Conservation (phyloP, 2,329 filamentous ascomycete genomes). For the Talaromyces islandicus region DNA sequence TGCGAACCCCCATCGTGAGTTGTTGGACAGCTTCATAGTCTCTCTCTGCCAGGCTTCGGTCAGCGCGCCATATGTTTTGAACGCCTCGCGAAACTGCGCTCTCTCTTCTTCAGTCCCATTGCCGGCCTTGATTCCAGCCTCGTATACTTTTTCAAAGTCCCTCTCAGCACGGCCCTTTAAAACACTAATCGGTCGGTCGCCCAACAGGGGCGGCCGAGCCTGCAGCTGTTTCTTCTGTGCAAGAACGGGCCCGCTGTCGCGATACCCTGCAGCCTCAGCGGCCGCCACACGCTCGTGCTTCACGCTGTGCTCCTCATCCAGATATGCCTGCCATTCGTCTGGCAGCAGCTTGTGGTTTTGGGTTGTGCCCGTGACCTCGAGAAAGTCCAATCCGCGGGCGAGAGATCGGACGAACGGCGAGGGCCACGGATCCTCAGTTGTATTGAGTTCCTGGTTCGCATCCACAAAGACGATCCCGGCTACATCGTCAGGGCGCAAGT, state of each 20-base stretch:
- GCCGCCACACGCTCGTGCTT: conserved; percentile 9
- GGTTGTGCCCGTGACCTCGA: neutral
- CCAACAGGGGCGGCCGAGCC: conserved; percentile 13
- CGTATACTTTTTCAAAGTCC: conserved; percentile 16
- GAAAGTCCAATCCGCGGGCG: neutral
- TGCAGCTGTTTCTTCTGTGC: conserved; percentile 18
- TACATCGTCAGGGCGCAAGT: conserved; percentile 8
- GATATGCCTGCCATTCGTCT: conserved; percentile 12
- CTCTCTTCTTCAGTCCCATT: conserved; percentile 17
- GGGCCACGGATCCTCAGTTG: neutral
- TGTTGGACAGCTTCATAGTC: conserved; percentile 13
- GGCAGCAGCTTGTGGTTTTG: conserved; percentile 3
- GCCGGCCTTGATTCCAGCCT: conserved; percentile 14
- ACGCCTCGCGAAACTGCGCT: conserved; percentile 10
- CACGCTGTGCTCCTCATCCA: conserved; percentile 10
- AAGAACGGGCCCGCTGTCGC: conserved; percentile 3
- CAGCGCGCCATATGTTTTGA: conserved; percentile 2
- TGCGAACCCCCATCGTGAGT: conserved; percentile 7
- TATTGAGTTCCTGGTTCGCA: conserved; percentile 14
- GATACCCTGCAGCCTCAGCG: conserved; percentile 12
- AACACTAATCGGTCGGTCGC: conserved; percentile 18
- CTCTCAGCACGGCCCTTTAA: conserved; percentile 18
- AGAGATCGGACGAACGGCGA: neutral
- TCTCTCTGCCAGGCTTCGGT: conserved; percentile 14
- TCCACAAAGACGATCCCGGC: conserved; percentile 14